Percentiles rank a stretch among this genome's conserved stretches.
Evolutionary conservation across 2,329 filamentous ascomycete species (phyloP).

Genomic region (Aspergillus pseudoviridinutans): DNA sequence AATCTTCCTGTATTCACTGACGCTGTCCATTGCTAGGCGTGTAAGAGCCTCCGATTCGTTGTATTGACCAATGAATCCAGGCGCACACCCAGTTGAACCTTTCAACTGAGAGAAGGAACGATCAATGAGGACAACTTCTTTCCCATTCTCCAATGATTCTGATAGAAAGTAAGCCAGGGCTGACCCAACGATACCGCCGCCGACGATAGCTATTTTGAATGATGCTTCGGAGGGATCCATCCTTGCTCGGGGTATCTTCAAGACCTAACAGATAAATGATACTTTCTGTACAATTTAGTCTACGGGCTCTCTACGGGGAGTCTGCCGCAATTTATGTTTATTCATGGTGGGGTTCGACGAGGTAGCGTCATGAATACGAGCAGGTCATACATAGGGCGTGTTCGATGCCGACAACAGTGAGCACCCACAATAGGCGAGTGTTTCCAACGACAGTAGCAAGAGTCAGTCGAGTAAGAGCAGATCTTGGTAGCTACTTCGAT

Average conservation of each 20-base stretch:
- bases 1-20: slow-evolving; percentile 25
- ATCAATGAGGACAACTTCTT: slow-evolving; percentile 23
- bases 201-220: slow-evolving; percentile 21
- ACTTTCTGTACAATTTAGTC: neutral
- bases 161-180: slow-evolving; percentile 31
- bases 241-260: neutral
- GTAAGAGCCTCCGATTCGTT: slow-evolving; percentile 31
- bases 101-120: slow-evolving; percentile 21
- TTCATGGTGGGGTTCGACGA: neutral
- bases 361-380: neutral
- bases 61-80: slow-evolving; percentile 34
- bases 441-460: neutral
- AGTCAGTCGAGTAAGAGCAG: neutral
- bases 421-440: neutral
- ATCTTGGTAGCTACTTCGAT: neutral
- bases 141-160: slow-evolving; percentile 2
- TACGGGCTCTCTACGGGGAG: neutral
- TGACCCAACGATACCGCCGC: slow-evolving; percentile 34
- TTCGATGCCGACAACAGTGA: neutral
- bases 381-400: neutral
- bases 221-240: neutral
- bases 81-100: slow-evolving; percentile 33
- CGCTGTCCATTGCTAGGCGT: slow-evolving; percentile 27
- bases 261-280: neutral
- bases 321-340: neutral